Conservation (phyloP, 2,329 filamentous ascomycete species). For the Ascochyta fabae region DNA sequence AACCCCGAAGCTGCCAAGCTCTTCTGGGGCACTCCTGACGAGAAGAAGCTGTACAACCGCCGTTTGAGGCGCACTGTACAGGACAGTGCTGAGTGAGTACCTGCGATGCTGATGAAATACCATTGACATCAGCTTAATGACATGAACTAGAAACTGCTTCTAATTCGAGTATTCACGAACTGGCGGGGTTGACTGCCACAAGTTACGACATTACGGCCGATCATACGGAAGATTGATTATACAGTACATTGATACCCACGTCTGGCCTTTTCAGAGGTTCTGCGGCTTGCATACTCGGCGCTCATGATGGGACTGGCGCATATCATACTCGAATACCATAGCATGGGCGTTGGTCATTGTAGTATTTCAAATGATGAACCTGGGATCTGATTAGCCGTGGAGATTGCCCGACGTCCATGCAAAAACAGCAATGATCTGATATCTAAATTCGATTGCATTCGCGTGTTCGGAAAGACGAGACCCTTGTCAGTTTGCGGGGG, state of each 20-base stretch:
- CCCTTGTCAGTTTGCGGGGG: slow-evolving; percentile 22
- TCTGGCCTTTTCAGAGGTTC: slow-evolving; percentile 13
- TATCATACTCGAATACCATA: slow-evolving; percentile 20
- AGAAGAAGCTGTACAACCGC: slow-evolving; percentile 85
- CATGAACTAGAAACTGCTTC: slow-evolving; percentile 31
- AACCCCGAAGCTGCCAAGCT: slow-evolving; percentile 85
- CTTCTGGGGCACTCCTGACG: slow-evolving; percentile 81
- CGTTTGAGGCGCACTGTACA: slow-evolving; percentile 78
- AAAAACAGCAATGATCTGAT: not conserved
- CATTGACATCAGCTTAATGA: not conserved
- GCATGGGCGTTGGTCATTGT: slow-evolving; percentile 20
- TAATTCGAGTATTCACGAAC: slow-evolving; percentile 7
- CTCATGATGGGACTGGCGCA: slow-evolving; percentile 20
- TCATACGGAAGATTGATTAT: slow-evolving; percentile 29
- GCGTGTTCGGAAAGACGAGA: not conserved
- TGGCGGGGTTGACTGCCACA: not conserved
- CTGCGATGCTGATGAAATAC: not conserved
- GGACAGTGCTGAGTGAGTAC: slow-evolving; percentile 55
- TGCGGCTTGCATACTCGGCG: slow-evolving; percentile 36
- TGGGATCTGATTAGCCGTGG: not conserved
- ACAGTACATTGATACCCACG: slow-evolving; percentile 39
- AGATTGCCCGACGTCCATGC: not conserved
- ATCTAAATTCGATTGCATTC: not conserved
- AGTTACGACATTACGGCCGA: slow-evolving; percentile 27
- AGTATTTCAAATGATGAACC: not conserved